Percentiles rank a stretch among this genome's conserved stretches.
phyloP scores from a whole-genome alignment of 352 stramenopile species.

The Globisporangium middletonii region DNA sequence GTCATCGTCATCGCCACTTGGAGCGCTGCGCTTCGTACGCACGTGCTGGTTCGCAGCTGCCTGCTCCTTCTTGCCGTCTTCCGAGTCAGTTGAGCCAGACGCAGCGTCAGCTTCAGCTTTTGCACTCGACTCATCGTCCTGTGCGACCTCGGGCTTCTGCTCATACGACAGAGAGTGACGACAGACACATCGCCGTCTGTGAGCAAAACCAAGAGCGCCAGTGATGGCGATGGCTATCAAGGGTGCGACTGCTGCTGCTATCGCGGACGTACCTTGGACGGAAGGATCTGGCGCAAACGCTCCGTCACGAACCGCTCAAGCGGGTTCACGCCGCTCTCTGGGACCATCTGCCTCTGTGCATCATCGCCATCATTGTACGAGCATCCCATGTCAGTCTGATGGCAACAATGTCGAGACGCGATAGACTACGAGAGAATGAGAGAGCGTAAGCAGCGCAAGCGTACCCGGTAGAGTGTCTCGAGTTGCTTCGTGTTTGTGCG shows the following conservation, averaged over 20 bases:
- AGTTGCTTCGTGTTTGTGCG: slow-evolving; percentile 51
- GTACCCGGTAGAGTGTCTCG: slow-evolving; percentile 63
- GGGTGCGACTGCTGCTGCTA: background rate
- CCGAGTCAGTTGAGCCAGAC: slow-evolving; percentile 23
- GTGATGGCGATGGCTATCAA: slow-evolving; percentile 1
- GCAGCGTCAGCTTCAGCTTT: slow-evolving; percentile 16
- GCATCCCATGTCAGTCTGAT: background rate
- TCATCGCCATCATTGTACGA: background rate
- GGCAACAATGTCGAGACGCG: background rate
- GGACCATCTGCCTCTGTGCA: slow-evolving; percentile 25
- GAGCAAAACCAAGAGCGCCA: background rate
- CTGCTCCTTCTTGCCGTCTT: slow-evolving; percentile 29
- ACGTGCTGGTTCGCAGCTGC: background rate
- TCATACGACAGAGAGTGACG: background rate
- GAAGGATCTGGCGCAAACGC: slow-evolving; percentile 40
- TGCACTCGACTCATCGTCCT: background rate
- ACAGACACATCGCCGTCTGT: background rate
- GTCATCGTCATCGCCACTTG: background rate
- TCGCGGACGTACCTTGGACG: slow-evolving; percentile 27
- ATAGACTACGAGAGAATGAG: background rate
- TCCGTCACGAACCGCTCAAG: slow-evolving; percentile 37
- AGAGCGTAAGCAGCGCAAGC: background rate
- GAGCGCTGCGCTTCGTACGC: background rate
- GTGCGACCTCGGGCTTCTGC: slow-evolving; percentile 8
- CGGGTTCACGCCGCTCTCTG: slow-evolving; percentile 13